phyloP scores from a whole-genome alignment of 805 yeast genomes.

The Tetrapisispora phaffii region DNA sequence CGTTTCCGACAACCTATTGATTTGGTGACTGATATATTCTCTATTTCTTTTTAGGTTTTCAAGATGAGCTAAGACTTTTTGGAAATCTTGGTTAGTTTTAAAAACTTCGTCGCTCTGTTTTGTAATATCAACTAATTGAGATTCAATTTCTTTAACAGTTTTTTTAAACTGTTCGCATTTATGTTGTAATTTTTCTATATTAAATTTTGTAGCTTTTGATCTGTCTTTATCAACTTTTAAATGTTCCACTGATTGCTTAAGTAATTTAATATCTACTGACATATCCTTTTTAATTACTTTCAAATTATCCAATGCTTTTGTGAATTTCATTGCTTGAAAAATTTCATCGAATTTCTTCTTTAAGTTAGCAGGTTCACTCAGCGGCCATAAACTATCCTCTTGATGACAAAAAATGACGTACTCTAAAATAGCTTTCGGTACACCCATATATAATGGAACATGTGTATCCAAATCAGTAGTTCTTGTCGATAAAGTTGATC shows the following conservation, averaged over 20 bases:
- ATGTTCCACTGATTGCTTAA: conserved; percentile 73
- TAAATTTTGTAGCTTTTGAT: conserved; percentile 47
- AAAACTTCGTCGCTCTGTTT: conserved; percentile 54
- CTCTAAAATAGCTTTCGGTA: conserved; percentile 76
- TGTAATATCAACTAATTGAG: conserved; percentile 44
- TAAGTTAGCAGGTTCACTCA: conserved; percentile 78
- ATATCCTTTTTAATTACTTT: conserved; percentile 70
- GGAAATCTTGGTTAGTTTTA: conserved; percentile 72
- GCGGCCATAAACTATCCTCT: conserved; percentile 94
- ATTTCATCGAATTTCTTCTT: conserved; percentile 94
- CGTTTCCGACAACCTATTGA: conserved; percentile 34
- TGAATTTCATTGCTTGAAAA: conserved; percentile 87
- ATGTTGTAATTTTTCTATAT: conserved; percentile 34
- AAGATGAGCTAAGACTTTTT: conserved; percentile 52
- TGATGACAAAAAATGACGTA: conserved; percentile 96
- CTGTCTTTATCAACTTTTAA: conserved; percentile 63
- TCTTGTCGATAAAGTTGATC: conserved; percentile 68
- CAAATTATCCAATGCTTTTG: conserved; percentile 77
- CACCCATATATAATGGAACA: conserved; percentile 79
- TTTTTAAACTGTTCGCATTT: conserved; percentile 37
- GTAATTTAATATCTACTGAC: conserved; percentile 60
- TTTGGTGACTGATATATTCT: conserved; percentile 39
- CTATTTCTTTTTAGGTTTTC: conserved; percentile 46
- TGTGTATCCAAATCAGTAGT: conserved; percentile 75
- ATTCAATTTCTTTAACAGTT: conserved; percentile 42